Percentiles rank a stretch among this genome's conserved stretches.
Evolutionary conservation across 2,329 filamentous ascomycete species (phyloP).

Genomic region (Sarocladium brachiariae): DNA sequence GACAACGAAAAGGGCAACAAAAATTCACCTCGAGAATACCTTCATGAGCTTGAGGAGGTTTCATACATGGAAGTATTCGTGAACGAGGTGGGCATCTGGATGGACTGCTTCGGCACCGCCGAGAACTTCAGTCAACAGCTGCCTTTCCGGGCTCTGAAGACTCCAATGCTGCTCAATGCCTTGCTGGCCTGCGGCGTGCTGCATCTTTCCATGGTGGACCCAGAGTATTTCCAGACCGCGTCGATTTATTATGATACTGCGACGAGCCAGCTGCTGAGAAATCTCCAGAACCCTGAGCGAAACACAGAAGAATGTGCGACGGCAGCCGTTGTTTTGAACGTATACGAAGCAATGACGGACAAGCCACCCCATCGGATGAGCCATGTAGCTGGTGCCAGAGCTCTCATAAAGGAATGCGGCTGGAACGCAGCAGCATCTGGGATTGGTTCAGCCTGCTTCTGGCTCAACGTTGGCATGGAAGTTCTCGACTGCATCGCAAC

Average conservation of each 20-base stretch:
- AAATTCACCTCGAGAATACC: conserved; percentile 42
- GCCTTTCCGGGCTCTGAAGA: conserved; percentile 74
- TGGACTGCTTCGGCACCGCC: conserved; percentile 81
- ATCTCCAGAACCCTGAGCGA: conserved; percentile 75
- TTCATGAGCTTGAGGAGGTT: conserved; percentile 71
- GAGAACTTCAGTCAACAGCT: conserved; percentile 82
- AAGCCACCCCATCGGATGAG: conserved; percentile 75
- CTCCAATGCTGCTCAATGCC: conserved; percentile 84
- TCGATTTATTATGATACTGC: conserved; percentile 80
- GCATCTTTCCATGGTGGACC: conserved; percentile 66
- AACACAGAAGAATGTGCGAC: conserved; percentile 80
- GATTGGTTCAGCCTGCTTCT: conserved; percentile 84
- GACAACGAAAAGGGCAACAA: background rate
- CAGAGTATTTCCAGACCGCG: conserved; percentile 70
- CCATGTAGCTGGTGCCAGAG: conserved; percentile 78
- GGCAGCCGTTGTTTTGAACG: conserved; percentile 80
- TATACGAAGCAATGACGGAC: conserved; percentile 90
- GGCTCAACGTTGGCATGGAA: conserved; percentile 88
- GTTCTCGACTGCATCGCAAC: conserved; percentile 81
- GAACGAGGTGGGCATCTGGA: conserved; percentile 85
- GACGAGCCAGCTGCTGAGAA: conserved; percentile 68
- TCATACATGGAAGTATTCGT: conserved; percentile 90
- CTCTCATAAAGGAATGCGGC: conserved; percentile 79
- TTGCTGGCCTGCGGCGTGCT: conserved; percentile 83
- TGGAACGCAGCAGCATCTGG: conserved; percentile 78